Conservation (phyloP, 306 rosid species). For the Trifolium dubium region DNA sequence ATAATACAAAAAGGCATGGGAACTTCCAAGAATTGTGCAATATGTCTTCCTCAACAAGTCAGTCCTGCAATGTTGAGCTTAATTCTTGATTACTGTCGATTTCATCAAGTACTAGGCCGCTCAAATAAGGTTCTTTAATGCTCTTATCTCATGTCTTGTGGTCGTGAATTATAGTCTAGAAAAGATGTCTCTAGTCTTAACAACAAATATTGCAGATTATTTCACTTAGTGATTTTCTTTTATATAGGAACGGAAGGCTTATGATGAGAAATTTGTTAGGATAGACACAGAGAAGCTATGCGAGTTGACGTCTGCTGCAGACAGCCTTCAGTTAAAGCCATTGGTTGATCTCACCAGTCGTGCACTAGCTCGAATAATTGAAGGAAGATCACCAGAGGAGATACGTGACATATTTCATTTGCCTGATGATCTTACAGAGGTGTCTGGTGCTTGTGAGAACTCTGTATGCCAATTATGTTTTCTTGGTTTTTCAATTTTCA, state of each 20-base stretch:
- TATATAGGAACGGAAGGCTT: conserved; percentile 80
- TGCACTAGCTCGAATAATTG: conserved; percentile 98
- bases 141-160: neutral
- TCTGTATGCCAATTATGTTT: conserved; percentile 44
- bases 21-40: conserved; percentile 91
- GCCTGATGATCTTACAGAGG: conserved; percentile 99
- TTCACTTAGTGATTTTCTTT: conserved; percentile 45
- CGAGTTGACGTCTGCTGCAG: conserved; percentile 97
- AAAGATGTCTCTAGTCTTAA: conserved; percentile 5
- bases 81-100: conserved; percentile 92
- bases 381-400: conserved; percentile 98
- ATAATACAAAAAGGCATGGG: conserved; percentile 80
- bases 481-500: conserved; percentile 44
- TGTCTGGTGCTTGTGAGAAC: conserved; percentile 64
- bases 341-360: conserved; percentile 97
- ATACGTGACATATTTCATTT: conserved; percentile 97
- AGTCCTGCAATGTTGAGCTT: conserved; percentile 85
- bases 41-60: conserved; percentile 96
- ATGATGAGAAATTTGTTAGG: conserved; percentile 85
- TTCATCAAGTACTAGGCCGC: conserved; percentile 96
- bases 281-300: conserved; percentile 93
- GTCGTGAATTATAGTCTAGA: conserved; percentile 32
- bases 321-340: conserved; percentile 93
- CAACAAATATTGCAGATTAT: conserved; percentile 29
- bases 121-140: conserved; percentile 77